Evolutionary conservation across 805 yeast genomes (phyloP).

Genomic region (Suhomyces prunicola): DNA sequence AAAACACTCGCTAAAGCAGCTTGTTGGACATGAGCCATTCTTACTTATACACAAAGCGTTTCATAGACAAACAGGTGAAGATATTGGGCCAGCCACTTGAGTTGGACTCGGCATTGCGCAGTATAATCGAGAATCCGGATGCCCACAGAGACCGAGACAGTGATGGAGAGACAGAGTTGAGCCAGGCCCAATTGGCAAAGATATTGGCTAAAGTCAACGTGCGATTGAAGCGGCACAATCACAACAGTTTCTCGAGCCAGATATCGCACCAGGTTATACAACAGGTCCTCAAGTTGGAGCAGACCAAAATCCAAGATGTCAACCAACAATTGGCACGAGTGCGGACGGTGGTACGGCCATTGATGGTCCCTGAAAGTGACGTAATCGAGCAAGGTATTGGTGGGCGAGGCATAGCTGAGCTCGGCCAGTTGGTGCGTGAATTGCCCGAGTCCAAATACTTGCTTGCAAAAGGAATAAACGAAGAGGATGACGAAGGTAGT

Average conservation of each 20-base stretch:
- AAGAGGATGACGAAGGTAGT: constrained; percentile 6
- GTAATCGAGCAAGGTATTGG: constrained; percentile 9
- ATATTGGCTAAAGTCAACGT: constrained; percentile 22
- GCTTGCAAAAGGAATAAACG: constrained; percentile 8
- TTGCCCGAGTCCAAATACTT: constrained; percentile 36
- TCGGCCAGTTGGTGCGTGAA: constrained; percentile 23
- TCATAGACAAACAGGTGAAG: constrained; percentile 32
- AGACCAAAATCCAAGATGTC: constrained; percentile 24
- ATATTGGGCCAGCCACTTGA: constrained; percentile 26
- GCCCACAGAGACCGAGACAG: not conserved
- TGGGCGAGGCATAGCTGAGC: constrained; percentile 6
- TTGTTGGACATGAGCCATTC: constrained; percentile 10
- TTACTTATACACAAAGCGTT: constrained; percentile 29
- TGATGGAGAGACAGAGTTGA: not conserved
- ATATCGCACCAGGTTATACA: constrained; percentile 35
- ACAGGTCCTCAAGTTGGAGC: constrained; percentile 34
- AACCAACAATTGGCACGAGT: constrained; percentile 24
- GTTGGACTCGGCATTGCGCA: constrained; percentile 15
- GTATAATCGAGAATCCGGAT: constrained; percentile 7
- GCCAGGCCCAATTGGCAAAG: constrained; percentile 13
- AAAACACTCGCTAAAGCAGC: not conserved
- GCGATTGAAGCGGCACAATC: constrained; percentile 25
- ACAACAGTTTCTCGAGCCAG: constrained; percentile 25
- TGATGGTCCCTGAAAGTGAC: constrained; percentile 23
- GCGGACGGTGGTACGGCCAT: constrained; percentile 21